Percentiles rank a stretch among this genome's conserved stretches.
Evolutionary conservation across 1,284 basidiomycete species (phyloP).

Genomic region (Malassezia japonica): DNA sequence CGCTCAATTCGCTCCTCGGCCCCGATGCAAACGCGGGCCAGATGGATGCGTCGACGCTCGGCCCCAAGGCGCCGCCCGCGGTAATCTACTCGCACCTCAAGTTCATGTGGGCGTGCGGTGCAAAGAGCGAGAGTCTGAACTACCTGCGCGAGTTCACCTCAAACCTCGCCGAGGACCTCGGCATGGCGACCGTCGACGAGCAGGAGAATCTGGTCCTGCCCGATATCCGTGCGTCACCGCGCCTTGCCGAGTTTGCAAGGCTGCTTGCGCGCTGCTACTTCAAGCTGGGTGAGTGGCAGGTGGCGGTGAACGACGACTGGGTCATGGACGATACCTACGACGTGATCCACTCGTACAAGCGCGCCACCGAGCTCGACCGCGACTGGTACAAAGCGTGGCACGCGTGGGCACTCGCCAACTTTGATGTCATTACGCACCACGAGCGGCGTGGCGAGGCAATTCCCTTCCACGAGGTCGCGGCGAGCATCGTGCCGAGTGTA

Average conservation of each 20-base stretch:
- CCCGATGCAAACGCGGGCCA: constrained; percentile 27
- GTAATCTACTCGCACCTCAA: constrained; percentile 96
- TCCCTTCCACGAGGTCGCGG: constrained; percentile 63
- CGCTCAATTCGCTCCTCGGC: constrained; percentile 59
- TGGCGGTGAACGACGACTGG: constrained; percentile 68
- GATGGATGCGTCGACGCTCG: constrained; percentile 26
- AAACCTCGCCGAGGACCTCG: constrained; percentile 63
- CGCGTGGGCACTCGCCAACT: constrained; percentile 94
- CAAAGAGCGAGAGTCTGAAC: constrained; percentile 66
- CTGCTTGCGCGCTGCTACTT: constrained; percentile 93
- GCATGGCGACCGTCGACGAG: constrained; percentile 50
- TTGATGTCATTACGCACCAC: constrained; percentile 65
- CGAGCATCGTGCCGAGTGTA: constrained; percentile 88
- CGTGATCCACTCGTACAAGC: constrained; percentile 62
- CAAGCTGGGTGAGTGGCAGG: constrained; percentile 92
- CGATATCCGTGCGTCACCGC: constrained; percentile 37
- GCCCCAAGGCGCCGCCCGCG: constrained; percentile 63
- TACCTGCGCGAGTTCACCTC: constrained; percentile 78
- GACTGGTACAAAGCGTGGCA: constrained; percentile 99
- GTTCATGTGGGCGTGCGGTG: constrained; percentile 86
- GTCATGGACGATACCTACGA: constrained; percentile 47
- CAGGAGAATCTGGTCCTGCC: constrained; percentile 30
- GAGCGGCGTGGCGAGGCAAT: constrained; percentile 57
- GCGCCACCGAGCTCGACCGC: constrained; percentile 83
- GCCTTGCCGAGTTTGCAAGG: constrained; percentile 64